Evolutionary conservation across 208 protist genomes (phyloP).

Genomic region (Leishmania aethiopica): DNA sequence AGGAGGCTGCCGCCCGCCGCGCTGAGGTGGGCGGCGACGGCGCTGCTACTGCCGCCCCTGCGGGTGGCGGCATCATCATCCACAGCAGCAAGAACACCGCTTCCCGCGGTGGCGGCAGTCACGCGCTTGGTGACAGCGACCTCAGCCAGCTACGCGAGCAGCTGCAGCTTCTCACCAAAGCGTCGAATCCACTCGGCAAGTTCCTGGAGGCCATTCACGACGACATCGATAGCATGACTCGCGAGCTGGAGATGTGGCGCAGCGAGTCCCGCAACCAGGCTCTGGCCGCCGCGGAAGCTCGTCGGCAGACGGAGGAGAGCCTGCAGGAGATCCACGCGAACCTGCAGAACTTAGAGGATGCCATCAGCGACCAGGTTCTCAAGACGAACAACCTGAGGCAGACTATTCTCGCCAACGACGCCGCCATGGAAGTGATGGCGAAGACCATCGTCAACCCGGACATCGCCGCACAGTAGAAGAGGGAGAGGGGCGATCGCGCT

Average conservation of each 20-base stretch:
- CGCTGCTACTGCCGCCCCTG: constrained; percentile 18
- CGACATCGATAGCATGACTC: constrained; percentile 89
- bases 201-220: constrained; percentile 88
- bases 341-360: constrained; percentile 84
- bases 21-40: constrained; percentile 19
- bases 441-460: constrained; percentile 85
- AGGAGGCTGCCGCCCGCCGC: constrained; percentile 54
- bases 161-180: constrained; percentile 90
- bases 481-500: background rate
- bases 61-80: constrained; percentile 76
- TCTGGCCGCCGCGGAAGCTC: constrained; percentile 75
- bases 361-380: constrained; percentile 84
- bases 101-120: constrained; percentile 29
- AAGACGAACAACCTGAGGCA: constrained; percentile 86
- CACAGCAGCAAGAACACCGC: constrained; percentile 45
- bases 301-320: constrained; percentile 82
- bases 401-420: constrained; percentile 82
- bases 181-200: constrained; percentile 88
- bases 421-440: constrained; percentile 79
- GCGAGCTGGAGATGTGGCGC: constrained; percentile 91
- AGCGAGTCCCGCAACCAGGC: constrained; percentile 84
- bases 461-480: constrained; percentile 30
- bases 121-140: constrained; percentile 71
- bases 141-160: constrained; percentile 84
- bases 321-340: constrained; percentile 83